phyloP scores from a whole-genome alignment of 306 rosid species.

The Vicia villosa region DNA sequence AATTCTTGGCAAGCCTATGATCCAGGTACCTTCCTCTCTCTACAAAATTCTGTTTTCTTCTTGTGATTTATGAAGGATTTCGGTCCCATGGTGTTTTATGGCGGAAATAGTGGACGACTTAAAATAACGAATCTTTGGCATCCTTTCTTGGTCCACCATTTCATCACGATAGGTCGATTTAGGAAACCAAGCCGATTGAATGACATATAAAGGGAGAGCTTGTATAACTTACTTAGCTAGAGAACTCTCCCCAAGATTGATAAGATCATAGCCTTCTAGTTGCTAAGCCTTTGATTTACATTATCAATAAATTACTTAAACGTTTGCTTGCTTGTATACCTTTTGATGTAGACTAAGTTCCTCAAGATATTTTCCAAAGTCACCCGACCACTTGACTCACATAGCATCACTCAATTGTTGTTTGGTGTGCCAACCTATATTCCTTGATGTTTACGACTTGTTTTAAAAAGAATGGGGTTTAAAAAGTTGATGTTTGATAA shows the following conservation, averaged over 20 bases:
- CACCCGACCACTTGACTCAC: too few species aligned
- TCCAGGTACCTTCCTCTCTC: conserved; percentile 57
- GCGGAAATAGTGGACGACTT: too few species aligned
- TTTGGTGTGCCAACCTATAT: too few species aligned
- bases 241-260: background rate
- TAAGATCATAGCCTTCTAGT: background rate
- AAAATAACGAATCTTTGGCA: too few species aligned
- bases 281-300: background rate
- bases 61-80: background rate
- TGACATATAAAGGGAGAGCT: background rate
- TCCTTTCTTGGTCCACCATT: background rate
- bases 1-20: conserved; percentile 98
- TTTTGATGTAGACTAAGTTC: too few species aligned
- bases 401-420: too few species aligned
- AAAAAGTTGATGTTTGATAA: background rate
- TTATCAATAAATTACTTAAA: background rate
- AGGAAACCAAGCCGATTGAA: background rate
- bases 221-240: background rate
- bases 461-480: background rate
- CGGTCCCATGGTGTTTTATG: too few species aligned
- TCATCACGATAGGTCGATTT: background rate
- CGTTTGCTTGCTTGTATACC: background rate
- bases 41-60: background rate
- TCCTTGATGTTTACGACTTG: background rate
- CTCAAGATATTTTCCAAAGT: too few species aligned